phyloP scores from a whole-genome alignment of 129 eudicot genomes.

The Flaveria brownii region DNA sequence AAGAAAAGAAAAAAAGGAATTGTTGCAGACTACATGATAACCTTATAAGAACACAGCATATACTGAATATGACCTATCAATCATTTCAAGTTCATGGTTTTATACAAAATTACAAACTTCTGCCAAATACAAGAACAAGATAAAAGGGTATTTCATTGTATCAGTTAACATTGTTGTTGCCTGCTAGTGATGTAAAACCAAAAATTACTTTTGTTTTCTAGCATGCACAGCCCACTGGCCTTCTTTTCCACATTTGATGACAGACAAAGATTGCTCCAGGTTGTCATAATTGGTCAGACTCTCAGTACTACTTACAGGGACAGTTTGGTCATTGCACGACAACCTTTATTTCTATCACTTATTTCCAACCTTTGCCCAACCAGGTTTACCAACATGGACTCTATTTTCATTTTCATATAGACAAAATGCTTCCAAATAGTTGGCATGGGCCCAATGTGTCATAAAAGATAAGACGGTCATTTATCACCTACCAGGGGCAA shows the following conservation, averaged over 20 bases:
- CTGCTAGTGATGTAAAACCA: slow-evolving; percentile 38
- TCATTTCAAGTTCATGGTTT: slow-evolving; percentile 32
- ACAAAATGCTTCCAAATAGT: slow-evolving; percentile 1
- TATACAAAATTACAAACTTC: slow-evolving; percentile 23
- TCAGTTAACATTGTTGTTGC: slow-evolving; percentile 40
- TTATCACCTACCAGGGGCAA: background rate
- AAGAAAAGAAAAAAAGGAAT: background rate
- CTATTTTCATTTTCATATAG: background rate
- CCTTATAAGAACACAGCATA: slow-evolving; percentile 21
- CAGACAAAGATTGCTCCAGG: slow-evolving; percentile 56
- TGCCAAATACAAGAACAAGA: slow-evolving; percentile 22
- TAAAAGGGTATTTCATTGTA: slow-evolving; percentile 31
- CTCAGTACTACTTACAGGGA: slow-evolving; percentile 37
- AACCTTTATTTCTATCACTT: slow-evolving; percentile 18
- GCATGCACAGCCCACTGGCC: slow-evolving; percentile 24
- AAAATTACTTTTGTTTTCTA: slow-evolving; percentile 20
- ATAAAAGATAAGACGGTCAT: slow-evolving; percentile 5
- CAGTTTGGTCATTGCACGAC: slow-evolving; percentile 43
- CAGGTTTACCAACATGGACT: slow-evolving; percentile 1
- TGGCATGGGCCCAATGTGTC: background rate
- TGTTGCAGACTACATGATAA: slow-evolving; percentile 25
- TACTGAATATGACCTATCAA: slow-evolving; percentile 38
- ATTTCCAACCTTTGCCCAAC: slow-evolving; percentile 8
- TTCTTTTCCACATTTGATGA: slow-evolving; percentile 43
- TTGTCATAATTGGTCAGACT: slow-evolving; percentile 45